phyloP scores from a whole-genome alignment of 345 rosid genomes.

The Citrus sp. region DNA sequence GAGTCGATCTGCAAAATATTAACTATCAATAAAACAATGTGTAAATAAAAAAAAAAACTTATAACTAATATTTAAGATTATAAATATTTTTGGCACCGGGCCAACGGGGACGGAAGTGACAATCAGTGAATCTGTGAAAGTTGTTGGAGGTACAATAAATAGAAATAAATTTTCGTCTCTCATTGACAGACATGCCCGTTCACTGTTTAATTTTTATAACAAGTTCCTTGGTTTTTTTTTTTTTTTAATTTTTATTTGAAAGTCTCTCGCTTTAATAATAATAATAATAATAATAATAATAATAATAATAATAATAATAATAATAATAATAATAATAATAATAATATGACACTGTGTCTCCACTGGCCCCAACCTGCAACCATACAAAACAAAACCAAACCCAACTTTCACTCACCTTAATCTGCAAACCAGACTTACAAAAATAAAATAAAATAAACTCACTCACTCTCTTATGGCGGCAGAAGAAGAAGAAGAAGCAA shows the following conservation, averaged over 20 bases:
- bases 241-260: neutral
- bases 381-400: neutral
- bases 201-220: neutral
- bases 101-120: too few relatives aligned
- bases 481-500: constrained; percentile 21
- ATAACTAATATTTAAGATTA: too few relatives aligned
- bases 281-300: too few relatives aligned
- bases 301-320: too few relatives aligned
- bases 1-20: too few relatives aligned
- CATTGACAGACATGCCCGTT: neutral
- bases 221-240: too few relatives aligned
- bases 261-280: too few relatives aligned
- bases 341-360: neutral
- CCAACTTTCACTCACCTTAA: neutral
- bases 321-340: too few relatives aligned
- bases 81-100: too few relatives aligned
- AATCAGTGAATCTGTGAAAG: neutral
- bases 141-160: neutral
- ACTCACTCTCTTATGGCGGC: constrained; percentile 16
- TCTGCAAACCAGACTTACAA: neutral
- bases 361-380: neutral
- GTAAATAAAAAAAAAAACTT: too few relatives aligned
- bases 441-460: neutral
- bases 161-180: neutral
- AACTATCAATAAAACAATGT: too few relatives aligned